Evolutionary conservation across 352 stramenopile species (phyloP), one percentile per base, ranked within the genome.

Genomic region (Phytophthora sansomeana): DNA sequence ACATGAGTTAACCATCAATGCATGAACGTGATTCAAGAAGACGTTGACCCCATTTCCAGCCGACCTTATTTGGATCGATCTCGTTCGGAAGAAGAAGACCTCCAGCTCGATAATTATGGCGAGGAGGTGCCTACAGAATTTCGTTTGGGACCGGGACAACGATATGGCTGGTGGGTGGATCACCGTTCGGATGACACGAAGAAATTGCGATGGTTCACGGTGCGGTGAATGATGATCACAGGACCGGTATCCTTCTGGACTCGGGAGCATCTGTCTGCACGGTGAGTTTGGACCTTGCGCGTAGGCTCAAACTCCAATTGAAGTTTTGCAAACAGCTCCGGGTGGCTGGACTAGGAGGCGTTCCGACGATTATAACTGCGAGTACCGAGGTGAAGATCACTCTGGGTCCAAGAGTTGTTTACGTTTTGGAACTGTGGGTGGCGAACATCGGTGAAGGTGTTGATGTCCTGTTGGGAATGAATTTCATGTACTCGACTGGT

Each of bases 301-400:
- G 21, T 24, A 57, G 19, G 24, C 28, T 61, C 32, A 17, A 28
- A 1, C 36, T 24, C 21, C 21, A 24, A 24, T 24, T 69, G 13
- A 69, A 41, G 0, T 9, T 36, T 21, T 52, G 13, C 13, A 14
- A 21, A 7, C n/a, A 38, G 9, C 26, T 52, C 26, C 19, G 19
- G 14, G 44, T 52, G 16, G 38, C 44, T 24, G 51, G 61, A 0
- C 26, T 72, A 13, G 55, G 66, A 16, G 66, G 49, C 10, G 55
- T 67, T 0, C 42, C 46, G 1, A 74, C 72, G 3, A 64, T 74
- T n/a, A 35, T 74, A 13, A 43, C 26, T 0, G 26, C 55, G 0
- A 68, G 38, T 13, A 30, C 67, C 0, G 0, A 0, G 5, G 64
- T 69, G 0, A 80, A 80, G 57, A 58, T 80, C 9, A 80, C 63